Evolutionary conservation across 2,329 filamentous ascomycete genomes (phyloP), one percentile per base, ranked within the genome.

Genomic region (Ophiostoma novo-ulmi): DNA sequence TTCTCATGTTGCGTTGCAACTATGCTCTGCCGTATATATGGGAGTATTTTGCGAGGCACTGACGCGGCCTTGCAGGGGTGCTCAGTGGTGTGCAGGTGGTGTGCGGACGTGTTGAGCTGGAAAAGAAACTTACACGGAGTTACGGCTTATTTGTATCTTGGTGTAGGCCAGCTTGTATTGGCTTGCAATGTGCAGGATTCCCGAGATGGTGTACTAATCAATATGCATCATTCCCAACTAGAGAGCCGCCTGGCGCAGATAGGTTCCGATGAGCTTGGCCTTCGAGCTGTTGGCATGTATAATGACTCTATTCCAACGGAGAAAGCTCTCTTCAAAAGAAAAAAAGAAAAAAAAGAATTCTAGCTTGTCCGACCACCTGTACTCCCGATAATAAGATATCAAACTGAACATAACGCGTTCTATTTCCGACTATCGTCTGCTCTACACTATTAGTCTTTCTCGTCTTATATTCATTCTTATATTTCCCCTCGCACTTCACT

Each of bases 61-160:
- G 65, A 67, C 65, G 65, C 65, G 65, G 41, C 65, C 65, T 26
- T 67, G 65, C 65, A 67, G 65, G 65, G 65, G 39, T 44, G 20
- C 17, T 17, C 10, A 22, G n/a, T 58, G 52, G 52, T 13, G 14
- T 31, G 44, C 39, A 44, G 10, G 14, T 44, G 39, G 39, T 44
- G 48, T 58, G 22, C n/a, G 22, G 22, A 26, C 13, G 52, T 58
- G n/a, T 26, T 58, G 7, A n/a, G 17, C 44, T 44, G 39, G 39
- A 10, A 3, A 44, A 44, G 39, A 20, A 20, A n/a, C 39, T 44
- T 44, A 17, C 39, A 17, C 55, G 55, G 55, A 61, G 55, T 14
- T 61, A 61, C 26, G 55, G 55, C 26, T 55, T 31, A 31, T 31
- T 31, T 31, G 31, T 31, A 52, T 52, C 44, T 52, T 52, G 44